These are phyloP conservation scores for Pichia norvegensis DNA, from an alignment of 1,139 yeast species.

Conservation along the genomic window DNA sequence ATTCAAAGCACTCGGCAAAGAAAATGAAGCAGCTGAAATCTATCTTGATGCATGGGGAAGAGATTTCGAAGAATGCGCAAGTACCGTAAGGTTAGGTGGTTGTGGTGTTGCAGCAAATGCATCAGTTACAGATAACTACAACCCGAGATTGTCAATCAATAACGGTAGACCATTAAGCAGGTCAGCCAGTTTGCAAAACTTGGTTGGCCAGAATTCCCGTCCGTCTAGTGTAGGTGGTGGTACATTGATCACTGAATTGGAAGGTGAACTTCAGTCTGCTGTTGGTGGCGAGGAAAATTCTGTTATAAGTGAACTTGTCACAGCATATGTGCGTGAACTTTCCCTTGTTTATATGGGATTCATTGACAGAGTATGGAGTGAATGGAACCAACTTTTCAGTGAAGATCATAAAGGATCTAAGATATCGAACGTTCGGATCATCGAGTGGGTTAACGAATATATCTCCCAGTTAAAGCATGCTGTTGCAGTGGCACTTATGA, in stretches of 20 bases:
- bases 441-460: slow-evolving; percentile 14
- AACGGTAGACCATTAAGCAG: slow-evolving; percentile 6
- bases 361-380: slow-evolving; percentile 12
- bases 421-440: slow-evolving; percentile 6
- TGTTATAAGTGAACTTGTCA: slow-evolving; percentile 12
- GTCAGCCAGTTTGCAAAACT: slow-evolving; percentile 3
- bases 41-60: slow-evolving; percentile 8
- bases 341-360: slow-evolving; percentile 16
- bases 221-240: slow-evolving; percentile 9
- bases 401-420: neutral
- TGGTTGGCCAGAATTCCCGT: slow-evolving; percentile 5
- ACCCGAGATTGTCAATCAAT: neutral
- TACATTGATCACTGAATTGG: neutral
- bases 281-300: neutral
- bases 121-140: neutral
- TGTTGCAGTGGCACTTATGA: slow-evolving; percentile 8
- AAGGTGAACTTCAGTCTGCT: neutral
- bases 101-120: neutral
- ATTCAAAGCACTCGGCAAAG: slow-evolving; percentile 6
- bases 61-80: slow-evolving; percentile 8
- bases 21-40: slow-evolving; percentile 12
- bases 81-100: slow-evolving; percentile 12
- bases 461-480: slow-evolving; percentile 7
- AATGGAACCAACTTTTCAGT: slow-evolving; percentile 11
- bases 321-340: slow-evolving; percentile 15